Evolutionary conservation across 2,329 filamentous ascomycete species (phyloP), one percentile per base, ranked within the genome.

Genomic region (Claviceps spartinae): DNA sequence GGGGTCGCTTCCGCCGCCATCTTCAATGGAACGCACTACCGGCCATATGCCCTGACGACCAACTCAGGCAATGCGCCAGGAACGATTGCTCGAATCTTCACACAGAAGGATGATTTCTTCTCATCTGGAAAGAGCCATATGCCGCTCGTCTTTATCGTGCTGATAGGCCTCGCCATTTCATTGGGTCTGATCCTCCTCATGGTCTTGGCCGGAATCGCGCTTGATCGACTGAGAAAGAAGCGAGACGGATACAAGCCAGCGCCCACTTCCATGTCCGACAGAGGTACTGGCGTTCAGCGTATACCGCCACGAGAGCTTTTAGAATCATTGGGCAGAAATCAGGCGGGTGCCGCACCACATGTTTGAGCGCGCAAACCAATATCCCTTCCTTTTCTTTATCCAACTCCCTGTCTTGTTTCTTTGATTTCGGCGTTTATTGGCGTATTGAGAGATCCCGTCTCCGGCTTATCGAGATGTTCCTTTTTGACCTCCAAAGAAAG

Each of bases 1-100:
- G 90, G 91, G 54, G 83, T 82, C 53, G 88, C 85, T 5, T 95
- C 91, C 14, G 89, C 88, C 8, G 91, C 83, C 7, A 72, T 96
- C 30, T 98, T 86, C 72, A 88, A 97, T 62, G 93, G 93, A 60
- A 88, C 82, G 11, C 71, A 73, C 2, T 82, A 91, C 63, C 74
- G 75, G 49, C 91, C 93, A 0, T 95, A 91, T 65, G 78, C 88
- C 42, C 77, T 98, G 43, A 86, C 90, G 2, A 85, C 81, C 46
- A 84, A 76, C 54, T 69, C 76, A 13, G 75, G 81, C 60, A 81
- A 81, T 54, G 73, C 75, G 13, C 72, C 79, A 11, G 88, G 90
- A 48, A 90, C 81, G 60, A 79, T 98, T 61, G 82, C 85, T 37
- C 81, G 80, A 58, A 76, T 97, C 55, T 95, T 98, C 66, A 85